A percentile compares a stretch with the other conserved stretches of the same genome.
Evolutionary conservation across 2,329 filamentous ascomycete genomes (phyloP).

Genomic region (Ophiostoma montium): DNA sequence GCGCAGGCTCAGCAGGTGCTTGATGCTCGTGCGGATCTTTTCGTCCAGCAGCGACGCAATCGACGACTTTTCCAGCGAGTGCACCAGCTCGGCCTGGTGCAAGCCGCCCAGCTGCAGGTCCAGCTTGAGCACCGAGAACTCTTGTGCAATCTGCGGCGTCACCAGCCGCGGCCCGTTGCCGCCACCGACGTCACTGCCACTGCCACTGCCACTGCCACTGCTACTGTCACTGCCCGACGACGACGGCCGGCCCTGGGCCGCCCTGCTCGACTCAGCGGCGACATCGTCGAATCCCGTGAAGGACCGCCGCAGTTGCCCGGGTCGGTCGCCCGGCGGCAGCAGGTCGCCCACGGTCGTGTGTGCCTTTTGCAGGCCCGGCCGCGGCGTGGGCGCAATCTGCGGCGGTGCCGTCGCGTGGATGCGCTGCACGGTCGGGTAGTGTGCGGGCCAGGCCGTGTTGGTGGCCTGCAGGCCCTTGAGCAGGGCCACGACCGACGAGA

Average conservation of each 20-base stretch:
- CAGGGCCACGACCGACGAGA: constrained; percentile 73
- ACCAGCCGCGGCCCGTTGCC: constrained; percentile 64
- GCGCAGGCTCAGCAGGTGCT: constrained; percentile 71
- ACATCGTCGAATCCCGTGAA: constrained; percentile 51
- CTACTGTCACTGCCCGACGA: constrained; percentile 27
- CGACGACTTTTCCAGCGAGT: constrained; percentile 84
- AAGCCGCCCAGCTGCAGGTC: constrained; percentile 81
- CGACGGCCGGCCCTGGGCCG: constrained; percentile 43
- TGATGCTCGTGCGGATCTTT: constrained; percentile 86
- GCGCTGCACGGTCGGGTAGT: constrained; percentile 76
- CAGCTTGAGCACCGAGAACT: constrained; percentile 90
- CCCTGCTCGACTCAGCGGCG: constrained; percentile 57
- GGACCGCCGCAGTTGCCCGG: constrained; percentile 30
- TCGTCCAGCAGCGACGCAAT: constrained; percentile 84
- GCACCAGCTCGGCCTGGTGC: constrained; percentile 79
- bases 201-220: too few relatives aligned
- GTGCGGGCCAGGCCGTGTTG: constrained; percentile 85
- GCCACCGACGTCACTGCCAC: too few relatives aligned
- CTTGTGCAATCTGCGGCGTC: constrained; percentile 82
- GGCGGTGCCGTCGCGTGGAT: constrained; percentile 29
- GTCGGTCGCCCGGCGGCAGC: neutral
- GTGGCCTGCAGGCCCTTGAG: constrained; percentile 71
- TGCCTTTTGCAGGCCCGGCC: constrained; percentile 50
- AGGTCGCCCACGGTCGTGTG: constrained; percentile 43
- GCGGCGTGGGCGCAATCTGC: constrained; percentile 21